Conservation (phyloP, 768 basidiomycete genomes). For the Ramaria rubella region DNA sequence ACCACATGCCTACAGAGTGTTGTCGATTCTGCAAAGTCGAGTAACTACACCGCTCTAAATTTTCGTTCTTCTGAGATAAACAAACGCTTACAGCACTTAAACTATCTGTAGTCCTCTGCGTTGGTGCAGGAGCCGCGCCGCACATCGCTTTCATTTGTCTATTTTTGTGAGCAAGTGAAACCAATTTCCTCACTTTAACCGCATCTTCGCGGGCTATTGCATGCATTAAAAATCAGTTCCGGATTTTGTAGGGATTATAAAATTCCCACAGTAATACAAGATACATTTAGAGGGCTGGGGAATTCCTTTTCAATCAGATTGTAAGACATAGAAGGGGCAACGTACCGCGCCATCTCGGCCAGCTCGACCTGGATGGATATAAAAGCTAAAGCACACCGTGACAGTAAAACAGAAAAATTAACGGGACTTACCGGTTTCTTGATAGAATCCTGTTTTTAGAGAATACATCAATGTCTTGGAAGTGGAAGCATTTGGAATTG, state of each 20-base stretch:
- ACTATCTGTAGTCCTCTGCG: conserved; percentile 62
- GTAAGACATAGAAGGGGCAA: conserved; percentile 3
- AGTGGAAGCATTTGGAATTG: background rate
- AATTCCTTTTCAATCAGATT: background rate
- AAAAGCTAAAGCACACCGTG: conserved; percentile 6
- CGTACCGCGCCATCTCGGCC: conserved; percentile 70
- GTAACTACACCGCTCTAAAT: conserved; percentile 34
- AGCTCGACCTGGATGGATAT: conserved; percentile 49
- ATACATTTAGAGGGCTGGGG: conserved; percentile 71
- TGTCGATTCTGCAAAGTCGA: conserved; percentile 52
- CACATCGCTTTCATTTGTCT: conserved; percentile 38
- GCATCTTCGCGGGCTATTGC: conserved; percentile 69
- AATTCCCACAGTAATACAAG: conserved; percentile 66
- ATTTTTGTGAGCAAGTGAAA: conserved; percentile 39
- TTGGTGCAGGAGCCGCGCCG: conserved; percentile 49
- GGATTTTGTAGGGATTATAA: background rate
- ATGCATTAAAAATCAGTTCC: background rate
- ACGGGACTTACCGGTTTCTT: conserved; percentile 63
- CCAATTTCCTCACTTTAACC: conserved; percentile 45
- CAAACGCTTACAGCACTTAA: conserved; percentile 44
- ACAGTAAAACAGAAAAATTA: background rate
- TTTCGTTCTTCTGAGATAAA: background rate
- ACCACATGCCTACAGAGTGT: conserved; percentile 67
- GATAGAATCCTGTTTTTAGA: conserved; percentile 60
- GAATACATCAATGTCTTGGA: conserved; percentile 3